phyloP scores from a whole-genome alignment of 139 green algal species.

The Ostreobium quekettii region DNA sequence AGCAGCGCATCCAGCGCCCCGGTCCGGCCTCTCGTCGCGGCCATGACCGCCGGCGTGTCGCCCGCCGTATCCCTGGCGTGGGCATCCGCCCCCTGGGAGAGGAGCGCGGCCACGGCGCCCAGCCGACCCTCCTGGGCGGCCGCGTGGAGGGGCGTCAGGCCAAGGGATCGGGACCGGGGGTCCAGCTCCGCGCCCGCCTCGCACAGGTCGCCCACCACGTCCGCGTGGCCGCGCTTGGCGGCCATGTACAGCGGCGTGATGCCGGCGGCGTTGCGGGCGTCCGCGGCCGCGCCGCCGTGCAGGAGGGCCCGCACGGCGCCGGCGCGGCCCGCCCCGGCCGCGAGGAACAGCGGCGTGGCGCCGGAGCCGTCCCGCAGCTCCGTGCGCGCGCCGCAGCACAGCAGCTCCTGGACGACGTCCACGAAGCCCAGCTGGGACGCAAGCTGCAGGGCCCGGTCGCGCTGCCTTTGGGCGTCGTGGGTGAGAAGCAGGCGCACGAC shows the following conservation, averaged over 20 bases:
- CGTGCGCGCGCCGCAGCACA: background rate
- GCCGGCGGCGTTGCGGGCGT: background rate
- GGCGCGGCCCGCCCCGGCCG: background rate
- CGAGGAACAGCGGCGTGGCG: background rate
- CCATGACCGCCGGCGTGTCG: background rate
- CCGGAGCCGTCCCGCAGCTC: background rate
- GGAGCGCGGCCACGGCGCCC: background rate
- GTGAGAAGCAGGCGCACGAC: background rate
- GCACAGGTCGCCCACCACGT: conserved; percentile 11
- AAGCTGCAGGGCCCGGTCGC: background rate
- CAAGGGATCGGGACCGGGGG: background rate
- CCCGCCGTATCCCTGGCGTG: background rate
- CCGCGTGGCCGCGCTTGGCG: background rate
- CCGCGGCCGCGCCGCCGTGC: background rate
- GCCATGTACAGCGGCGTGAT: background rate
- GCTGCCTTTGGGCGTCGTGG: background rate
- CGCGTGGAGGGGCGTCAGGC: conserved; percentile 12
- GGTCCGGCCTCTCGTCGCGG: conserved; percentile 7
- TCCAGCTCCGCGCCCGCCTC: conserved; percentile 8
- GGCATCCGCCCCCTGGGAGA: background rate
- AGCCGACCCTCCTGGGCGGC: conserved; percentile 12
- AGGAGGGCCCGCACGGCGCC: background rate
- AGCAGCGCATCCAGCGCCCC: conserved; percentile 15
- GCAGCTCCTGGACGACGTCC: conserved; percentile 3
- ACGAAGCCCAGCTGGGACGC: background rate